Conservation (phyloP, 768 basidiomycete genomes). For the Mycena sanguinolenta region DNA sequence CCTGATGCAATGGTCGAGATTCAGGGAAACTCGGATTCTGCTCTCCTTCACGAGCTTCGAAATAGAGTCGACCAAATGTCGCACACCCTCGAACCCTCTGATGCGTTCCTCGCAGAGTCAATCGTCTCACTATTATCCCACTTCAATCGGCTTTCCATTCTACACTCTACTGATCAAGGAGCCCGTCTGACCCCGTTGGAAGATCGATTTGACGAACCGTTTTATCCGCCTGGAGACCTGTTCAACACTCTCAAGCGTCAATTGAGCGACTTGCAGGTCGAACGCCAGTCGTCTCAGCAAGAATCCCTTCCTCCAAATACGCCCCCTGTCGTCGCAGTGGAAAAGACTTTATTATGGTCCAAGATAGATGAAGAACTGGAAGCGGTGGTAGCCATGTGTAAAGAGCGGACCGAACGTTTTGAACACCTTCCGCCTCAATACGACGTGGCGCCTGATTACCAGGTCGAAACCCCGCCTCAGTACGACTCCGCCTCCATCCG, state of each 20-base stretch:
- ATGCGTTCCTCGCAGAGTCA: conserved; percentile 74
- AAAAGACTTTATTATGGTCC: conserved; percentile 79
- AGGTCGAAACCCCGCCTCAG: conserved; percentile 63
- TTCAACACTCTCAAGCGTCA: conserved; percentile 77
- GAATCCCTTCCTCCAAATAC: conserved; percentile 50
- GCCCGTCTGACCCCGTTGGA: conserved; percentile 15
- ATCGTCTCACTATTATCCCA: conserved; percentile 79
- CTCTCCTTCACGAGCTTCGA: conserved; percentile 72
- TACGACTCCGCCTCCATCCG: conserved; percentile 59
- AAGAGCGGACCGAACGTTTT: conserved; percentile 62
- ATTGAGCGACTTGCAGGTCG: conserved; percentile 75
- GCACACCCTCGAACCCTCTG: conserved; percentile 57
- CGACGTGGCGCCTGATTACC: conserved; percentile 52
- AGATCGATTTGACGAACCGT: conserved; percentile 17
- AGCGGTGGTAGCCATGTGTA: conserved; percentile 74
- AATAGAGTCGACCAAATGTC: conserved; percentile 65
- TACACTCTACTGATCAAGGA: conserved; percentile 46
- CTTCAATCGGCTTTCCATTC: conserved; percentile 71
- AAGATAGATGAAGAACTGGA: conserved; percentile 83
- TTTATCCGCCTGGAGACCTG: conserved; percentile 50
- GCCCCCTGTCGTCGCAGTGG: conserved; percentile 65
- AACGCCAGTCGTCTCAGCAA: conserved; percentile 61
- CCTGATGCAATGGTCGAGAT: conserved; percentile 63
- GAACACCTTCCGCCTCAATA: conserved; percentile 65
- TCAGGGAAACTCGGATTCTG: conserved; percentile 56